phyloP scores from a whole-genome alignment of 2,329 filamentous ascomycete genomes.

The Neopestalotiopsis sp. region DNA sequence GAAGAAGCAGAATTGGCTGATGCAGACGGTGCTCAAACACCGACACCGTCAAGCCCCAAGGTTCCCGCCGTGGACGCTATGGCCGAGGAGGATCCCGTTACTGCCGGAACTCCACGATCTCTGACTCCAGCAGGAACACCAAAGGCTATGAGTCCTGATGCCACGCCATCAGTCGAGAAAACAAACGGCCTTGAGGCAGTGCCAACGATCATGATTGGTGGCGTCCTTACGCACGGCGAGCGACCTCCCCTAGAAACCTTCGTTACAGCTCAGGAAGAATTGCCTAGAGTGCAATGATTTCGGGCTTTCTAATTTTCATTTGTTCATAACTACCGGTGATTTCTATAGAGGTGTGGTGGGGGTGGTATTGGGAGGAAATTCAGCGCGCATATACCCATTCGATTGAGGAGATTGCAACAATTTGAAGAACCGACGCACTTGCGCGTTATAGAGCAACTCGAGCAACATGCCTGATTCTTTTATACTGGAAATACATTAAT shows the following conservation, averaged over 20 bases:
- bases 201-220: conserved; percentile 21
- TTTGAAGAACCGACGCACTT: not conserved
- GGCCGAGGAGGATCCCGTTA: conserved; percentile 23
- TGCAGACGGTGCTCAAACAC: conserved; percentile 19
- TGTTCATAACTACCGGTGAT: not conserved
- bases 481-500: not conserved
- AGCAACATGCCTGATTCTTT: not conserved
- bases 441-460: not conserved
- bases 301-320: conserved; percentile 3
- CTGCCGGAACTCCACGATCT: conserved; percentile 21
- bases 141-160: conserved; percentile 18
- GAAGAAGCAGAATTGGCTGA: conserved; percentile 23
- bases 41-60: conserved; percentile 17
- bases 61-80: conserved; percentile 25
- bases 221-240: conserved; percentile 15
- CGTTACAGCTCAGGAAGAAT: conserved; percentile 56
- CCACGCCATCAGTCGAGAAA: conserved; percentile 22
- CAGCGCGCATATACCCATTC: conserved; percentile 12
- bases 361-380: not conserved
- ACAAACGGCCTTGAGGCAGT: conserved; percentile 18
- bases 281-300: conserved; percentile 38
- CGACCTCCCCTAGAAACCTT: conserved; percentile 55
- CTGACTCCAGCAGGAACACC: conserved; percentile 22
- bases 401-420: conserved; percentile 4
- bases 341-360: not conserved